These are phyloP conservation scores for Paraurostyla sp. DNA, from an alignment of 73 alveolate species.

Conservation along the genomic window DNA sequence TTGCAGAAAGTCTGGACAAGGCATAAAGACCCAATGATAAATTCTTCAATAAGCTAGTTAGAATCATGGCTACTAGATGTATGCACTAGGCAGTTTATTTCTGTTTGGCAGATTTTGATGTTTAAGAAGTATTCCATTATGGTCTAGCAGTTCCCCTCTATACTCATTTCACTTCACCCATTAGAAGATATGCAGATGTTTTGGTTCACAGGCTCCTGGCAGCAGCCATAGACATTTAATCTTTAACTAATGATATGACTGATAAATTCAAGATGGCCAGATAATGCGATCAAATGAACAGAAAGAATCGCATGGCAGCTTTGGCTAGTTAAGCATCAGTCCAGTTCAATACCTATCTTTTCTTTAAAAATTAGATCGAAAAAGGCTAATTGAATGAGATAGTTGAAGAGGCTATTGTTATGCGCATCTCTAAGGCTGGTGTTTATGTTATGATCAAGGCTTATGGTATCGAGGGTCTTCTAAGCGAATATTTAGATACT, in stretches of 20 bases:
- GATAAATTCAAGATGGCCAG: conserved; percentile 93
- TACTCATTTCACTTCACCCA: conserved; percentile 99
- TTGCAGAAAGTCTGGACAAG: conserved; percentile 91
- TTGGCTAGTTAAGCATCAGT: conserved; percentile 86
- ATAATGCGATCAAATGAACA: conserved; percentile 92
- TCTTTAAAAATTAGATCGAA: conserved; percentile 69
- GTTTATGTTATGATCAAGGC: conserved; percentile 81
- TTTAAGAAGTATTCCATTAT: conserved; percentile 96
- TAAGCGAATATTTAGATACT: conserved; percentile 5
- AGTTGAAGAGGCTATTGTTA: conserved; percentile 81
- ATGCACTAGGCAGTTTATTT: conserved; percentile 99
- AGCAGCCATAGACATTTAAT: conserved; percentile 97
- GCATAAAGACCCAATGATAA: conserved; percentile 89
- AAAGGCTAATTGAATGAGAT: conserved; percentile 38
- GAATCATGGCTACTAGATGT: conserved; percentile 96
- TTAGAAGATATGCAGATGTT: conserved; percentile 99
- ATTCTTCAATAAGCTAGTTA: conserved; percentile 90
- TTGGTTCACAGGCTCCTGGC: conserved; percentile 99
- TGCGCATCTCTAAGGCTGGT: conserved; percentile 79
- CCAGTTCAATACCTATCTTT: conserved; percentile 84
- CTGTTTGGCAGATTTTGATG: conserved; percentile 97
- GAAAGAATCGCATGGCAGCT: conserved; percentile 94
- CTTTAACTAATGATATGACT: conserved; percentile 94
- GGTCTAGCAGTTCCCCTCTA: conserved; percentile 99
- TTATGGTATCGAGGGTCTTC: conserved; percentile 87